Evolutionary conservation across 1,139 yeast genomes (phyloP).

Genomic region (Taphrina sp.): DNA sequence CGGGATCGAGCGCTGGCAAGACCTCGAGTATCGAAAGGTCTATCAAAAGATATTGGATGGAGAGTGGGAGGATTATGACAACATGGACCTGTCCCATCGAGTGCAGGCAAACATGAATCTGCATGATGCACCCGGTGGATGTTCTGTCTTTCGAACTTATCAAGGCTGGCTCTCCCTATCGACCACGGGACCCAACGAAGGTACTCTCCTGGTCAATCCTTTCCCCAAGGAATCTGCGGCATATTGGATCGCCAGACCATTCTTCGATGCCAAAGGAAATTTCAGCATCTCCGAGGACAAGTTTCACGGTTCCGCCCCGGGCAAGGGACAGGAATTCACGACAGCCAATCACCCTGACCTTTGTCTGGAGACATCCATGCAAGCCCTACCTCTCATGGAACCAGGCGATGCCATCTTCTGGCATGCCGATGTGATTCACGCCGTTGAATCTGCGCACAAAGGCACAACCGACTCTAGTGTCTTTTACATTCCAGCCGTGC

Average conservation of each 20-base stretch:
- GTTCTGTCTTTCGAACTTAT: conserved; percentile 45
- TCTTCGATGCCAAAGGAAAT: conserved; percentile 42
- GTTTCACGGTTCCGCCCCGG: conserved; percentile 43
- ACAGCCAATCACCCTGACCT: conserved; percentile 40
- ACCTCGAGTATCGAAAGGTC: conserved; percentile 47
- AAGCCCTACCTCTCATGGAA: conserved; percentile 40
- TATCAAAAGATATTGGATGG: conserved; percentile 50
- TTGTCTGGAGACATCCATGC: conserved; percentile 40
- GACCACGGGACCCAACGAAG: conserved; percentile 48
- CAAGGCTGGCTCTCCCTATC: conserved; percentile 55
- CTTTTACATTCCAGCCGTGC: conserved; percentile 46
- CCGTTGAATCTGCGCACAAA: conserved; percentile 50
- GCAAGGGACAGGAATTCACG: conserved; percentile 44
- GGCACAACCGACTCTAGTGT: conserved; percentile 50
- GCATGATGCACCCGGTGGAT: conserved; percentile 48
- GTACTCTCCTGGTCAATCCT: conserved; percentile 51
- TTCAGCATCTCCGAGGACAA: conserved; percentile 38
- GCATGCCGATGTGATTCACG: conserved; percentile 54
- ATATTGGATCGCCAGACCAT: conserved; percentile 51
- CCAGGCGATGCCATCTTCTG: conserved; percentile 52
- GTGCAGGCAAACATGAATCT: conserved; percentile 46
- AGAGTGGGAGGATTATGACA: conserved; percentile 52
- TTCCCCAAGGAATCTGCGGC: conserved; percentile 47
- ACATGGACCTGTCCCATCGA: conserved; percentile 49
- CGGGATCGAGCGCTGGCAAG: conserved; percentile 53